Conservation (phyloP, 2,329 filamentous ascomycete genomes). For the Colletotrichum orbiculare region DNA sequence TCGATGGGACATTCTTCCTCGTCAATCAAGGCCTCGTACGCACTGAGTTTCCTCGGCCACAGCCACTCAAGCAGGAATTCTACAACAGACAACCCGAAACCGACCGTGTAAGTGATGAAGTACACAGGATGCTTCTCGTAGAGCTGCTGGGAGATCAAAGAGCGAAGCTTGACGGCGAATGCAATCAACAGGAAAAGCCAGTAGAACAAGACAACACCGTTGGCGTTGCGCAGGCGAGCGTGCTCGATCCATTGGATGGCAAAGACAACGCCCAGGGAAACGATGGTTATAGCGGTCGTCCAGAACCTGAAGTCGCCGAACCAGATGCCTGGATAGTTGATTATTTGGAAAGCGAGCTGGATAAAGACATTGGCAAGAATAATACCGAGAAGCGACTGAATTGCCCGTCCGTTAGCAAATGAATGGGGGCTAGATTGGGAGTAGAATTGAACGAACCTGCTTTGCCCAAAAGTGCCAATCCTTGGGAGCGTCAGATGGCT, state of each 20-base stretch:
- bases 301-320: slow-evolving; percentile 86
- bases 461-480: slow-evolving; percentile 96
- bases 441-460: slow-evolving; percentile 68
- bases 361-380: slow-evolving; percentile 75
- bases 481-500: slow-evolving; percentile 75
- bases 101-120: slow-evolving; percentile 80
- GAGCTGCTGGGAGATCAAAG: slow-evolving; percentile 81
- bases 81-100: slow-evolving; percentile 73
- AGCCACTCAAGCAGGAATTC: slow-evolving; percentile 88
- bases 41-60: slow-evolving; percentile 79
- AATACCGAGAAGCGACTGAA: slow-evolving; percentile 68
- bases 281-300: slow-evolving; percentile 77
- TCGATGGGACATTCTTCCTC: slow-evolving; percentile 79
- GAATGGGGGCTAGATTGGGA: background rate
- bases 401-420: slow-evolving; percentile 29
- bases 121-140: slow-evolving; percentile 76
- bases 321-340: slow-evolving; percentile 76
- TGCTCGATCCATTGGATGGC: slow-evolving; percentile 89
- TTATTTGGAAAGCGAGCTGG: slow-evolving; percentile 81
- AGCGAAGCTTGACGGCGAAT: slow-evolving; percentile 85
- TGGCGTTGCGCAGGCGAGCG: slow-evolving; percentile 82
- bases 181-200: slow-evolving; percentile 88
- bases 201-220: slow-evolving; percentile 90
- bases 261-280: slow-evolving; percentile 80
- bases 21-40: slow-evolving; percentile 67